These are phyloP conservation scores for Houttuynia cordata DNA, from an alignment of 164 flowering plant genomes.

Conservation along the genomic window DNA sequence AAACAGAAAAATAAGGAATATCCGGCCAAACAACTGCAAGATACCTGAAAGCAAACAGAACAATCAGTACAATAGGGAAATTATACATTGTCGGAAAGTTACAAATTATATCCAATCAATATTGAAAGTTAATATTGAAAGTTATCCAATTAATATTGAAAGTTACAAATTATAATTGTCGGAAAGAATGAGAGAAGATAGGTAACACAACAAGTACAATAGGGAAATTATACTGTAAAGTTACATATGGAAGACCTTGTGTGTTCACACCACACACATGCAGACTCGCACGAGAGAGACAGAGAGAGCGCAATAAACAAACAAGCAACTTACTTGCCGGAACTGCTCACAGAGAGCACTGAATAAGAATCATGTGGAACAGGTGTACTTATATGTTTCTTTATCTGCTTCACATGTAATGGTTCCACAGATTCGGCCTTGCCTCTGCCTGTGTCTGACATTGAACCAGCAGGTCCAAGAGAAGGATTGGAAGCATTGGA, in stretches of 20 bases:
- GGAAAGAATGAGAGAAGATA: neutral
- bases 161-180: too few relatives aligned
- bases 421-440: constrained; percentile 63
- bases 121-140: neutral
- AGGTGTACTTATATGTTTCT: constrained; percentile 87
- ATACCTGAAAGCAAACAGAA: constrained; percentile 48
- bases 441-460: constrained; percentile 64
- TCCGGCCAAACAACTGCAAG: constrained; percentile 97
- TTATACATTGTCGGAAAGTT: too few relatives aligned
- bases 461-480: constrained; percentile 77
- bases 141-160: neutral
- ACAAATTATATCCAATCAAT: neutral
- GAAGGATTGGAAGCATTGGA: constrained; percentile 68
- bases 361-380: constrained; percentile 97
- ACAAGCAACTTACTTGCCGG: constrained; percentile 77
- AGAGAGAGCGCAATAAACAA: neutral
- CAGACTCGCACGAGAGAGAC: neutral
- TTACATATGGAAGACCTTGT: neutral
- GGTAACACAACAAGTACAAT: neutral
- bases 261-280: neutral
- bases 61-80: too few relatives aligned
- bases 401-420: constrained; percentile 76
- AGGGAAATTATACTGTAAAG: neutral
- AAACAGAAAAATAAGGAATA: constrained; percentile 81
- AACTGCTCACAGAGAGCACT: constrained; percentile 90